Conservation (phyloP, 768 basidiomycete species). For the Agaricus blazei region DNA sequence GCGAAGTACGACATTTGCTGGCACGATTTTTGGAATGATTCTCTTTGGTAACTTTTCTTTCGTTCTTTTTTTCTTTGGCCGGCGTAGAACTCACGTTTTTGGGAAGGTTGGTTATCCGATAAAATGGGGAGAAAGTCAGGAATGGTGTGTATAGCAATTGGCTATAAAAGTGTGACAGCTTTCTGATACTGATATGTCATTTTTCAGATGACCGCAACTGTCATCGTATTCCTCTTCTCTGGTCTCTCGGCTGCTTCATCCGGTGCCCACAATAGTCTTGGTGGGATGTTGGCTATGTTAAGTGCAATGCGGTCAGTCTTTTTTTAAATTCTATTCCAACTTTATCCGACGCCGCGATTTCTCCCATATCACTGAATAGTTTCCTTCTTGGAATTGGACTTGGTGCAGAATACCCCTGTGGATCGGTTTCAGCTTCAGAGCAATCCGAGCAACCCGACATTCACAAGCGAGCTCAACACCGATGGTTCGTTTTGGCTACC, state of each 20-base stretch:
- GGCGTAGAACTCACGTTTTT: neutral
- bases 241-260: constrained; percentile 76
- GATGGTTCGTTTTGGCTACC: constrained; percentile 85
- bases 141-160: constrained; percentile 48
- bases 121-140: constrained; percentile 84
- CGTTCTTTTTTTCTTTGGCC: neutral
- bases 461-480: constrained; percentile 73
- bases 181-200: neutral
- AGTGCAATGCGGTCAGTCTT: constrained; percentile 62
- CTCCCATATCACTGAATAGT: constrained; percentile 28
- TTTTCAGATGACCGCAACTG: constrained; percentile 72
- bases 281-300: constrained; percentile 74
- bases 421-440: constrained; percentile 84
- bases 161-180: neutral
- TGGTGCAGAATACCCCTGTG: constrained; percentile 88
- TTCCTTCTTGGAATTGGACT: constrained; percentile 88
- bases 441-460: constrained; percentile 83
- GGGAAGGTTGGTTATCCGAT: constrained; percentile 66
- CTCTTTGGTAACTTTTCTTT: constrained; percentile 44
- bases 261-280: constrained; percentile 68
- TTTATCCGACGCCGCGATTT: neutral
- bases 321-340: neutral
- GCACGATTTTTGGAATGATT: constrained; percentile 84
- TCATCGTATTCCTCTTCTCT: constrained; percentile 82
- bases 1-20: constrained; percentile 73